Evolutionary conservation across 2,329 filamentous ascomycete genomes (phyloP), one percentile per base, ranked within the genome.

Genomic region (Ophiostoma novo-ulmi): DNA sequence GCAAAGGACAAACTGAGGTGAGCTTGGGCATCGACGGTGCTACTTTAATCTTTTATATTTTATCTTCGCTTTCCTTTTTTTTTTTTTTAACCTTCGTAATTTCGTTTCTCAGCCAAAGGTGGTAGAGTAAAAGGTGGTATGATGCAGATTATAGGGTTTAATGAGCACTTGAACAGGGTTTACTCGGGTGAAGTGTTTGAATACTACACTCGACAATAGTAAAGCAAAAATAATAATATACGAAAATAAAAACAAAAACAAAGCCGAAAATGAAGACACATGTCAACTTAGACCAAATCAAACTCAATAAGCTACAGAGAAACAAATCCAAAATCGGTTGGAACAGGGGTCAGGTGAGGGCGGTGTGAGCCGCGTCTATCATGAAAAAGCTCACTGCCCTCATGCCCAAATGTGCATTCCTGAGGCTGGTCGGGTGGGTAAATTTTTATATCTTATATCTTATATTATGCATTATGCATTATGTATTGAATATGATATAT

Each of bases 351-450:
- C 13, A 5, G 52, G 52, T 58, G 52, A 26, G 52, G 11, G 52
- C 22, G 52, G 52, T 58, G 52, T 22, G 22, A 58, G 22, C 52
- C n/a, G 52, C 52, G 52, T 58, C 52, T 26, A 58, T 58, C 52
- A 58, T 58, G 52, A 58, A 58, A 58, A 58, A 58, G 52, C 26
- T 31, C 52, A 48, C 3, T 8, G 38, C 38, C 38, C 17, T 48
- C 14, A 11, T 58, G 52, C 20, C 52, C 52, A 58, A 58, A 58
- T 22, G 52, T 31, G 52, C n/a, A 22, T 58, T 58, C 52, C 52
- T 26, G 52, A 58, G 52, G 52, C 52, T 58, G 52, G 14, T n/a
- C 17, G 44, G 31, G 31, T 31, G 31, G 31, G 31, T 31, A 31
- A 31, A 31, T 3, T 31, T 31, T 31, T 31, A 31, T 31, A 31